phyloP scores from a whole-genome alignment of 208 protist genomes.

The Wallacemonas sp. region DNA sequence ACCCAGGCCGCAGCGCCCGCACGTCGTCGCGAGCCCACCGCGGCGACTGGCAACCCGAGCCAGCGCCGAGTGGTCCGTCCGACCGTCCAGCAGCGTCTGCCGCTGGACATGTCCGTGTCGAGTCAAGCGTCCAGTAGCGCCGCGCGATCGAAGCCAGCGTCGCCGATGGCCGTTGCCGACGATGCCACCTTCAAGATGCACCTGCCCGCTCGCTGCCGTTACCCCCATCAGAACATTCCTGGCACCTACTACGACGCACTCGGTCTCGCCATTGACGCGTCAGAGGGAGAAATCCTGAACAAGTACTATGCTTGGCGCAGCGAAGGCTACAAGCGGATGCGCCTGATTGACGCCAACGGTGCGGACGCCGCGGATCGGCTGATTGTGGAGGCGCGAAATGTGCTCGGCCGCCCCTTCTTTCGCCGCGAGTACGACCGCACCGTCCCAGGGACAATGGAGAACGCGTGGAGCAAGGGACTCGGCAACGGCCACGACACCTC shows the following conservation, averaged over 20 bases:
- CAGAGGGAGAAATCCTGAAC: slow-evolving; percentile 50
- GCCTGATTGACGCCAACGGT: slow-evolving; percentile 44
- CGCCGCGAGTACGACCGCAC: slow-evolving; percentile 73
- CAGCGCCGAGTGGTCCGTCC: slow-evolving; percentile 1
- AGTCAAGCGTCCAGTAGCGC: slow-evolving; percentile 42
- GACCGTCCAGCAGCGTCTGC: slow-evolving; percentile 15
- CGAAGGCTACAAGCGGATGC: slow-evolving; percentile 64
- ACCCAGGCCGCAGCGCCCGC: neutral
- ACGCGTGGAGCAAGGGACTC: slow-evolving; percentile 24
- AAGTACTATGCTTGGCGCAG: slow-evolving; percentile 66
- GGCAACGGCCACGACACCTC: slow-evolving; percentile 25
- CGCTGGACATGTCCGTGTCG: slow-evolving; percentile 25
- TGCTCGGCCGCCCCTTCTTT: slow-evolving; percentile 61
- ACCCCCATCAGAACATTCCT: slow-evolving; percentile 63
- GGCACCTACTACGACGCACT: slow-evolving; percentile 90
- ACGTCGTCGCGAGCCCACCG: slow-evolving; percentile 12
- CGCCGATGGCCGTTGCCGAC: slow-evolving; percentile 1
- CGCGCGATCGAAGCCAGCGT: slow-evolving; percentile 15
- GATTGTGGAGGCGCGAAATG: slow-evolving; percentile 83
- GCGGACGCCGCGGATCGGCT: slow-evolving; percentile 72
- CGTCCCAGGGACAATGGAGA: slow-evolving; percentile 21
- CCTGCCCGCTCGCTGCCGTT: slow-evolving; percentile 76
- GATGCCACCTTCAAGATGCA: slow-evolving; percentile 49
- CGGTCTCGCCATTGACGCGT: slow-evolving; percentile 40
- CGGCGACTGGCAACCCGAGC: slow-evolving; percentile 18